Percentiles rank a stretch among this genome's conserved stretches.
phyloP scores from a whole-genome alignment of 768 basidiomycete genomes.

The Pulveroboletus sp. region DNA sequence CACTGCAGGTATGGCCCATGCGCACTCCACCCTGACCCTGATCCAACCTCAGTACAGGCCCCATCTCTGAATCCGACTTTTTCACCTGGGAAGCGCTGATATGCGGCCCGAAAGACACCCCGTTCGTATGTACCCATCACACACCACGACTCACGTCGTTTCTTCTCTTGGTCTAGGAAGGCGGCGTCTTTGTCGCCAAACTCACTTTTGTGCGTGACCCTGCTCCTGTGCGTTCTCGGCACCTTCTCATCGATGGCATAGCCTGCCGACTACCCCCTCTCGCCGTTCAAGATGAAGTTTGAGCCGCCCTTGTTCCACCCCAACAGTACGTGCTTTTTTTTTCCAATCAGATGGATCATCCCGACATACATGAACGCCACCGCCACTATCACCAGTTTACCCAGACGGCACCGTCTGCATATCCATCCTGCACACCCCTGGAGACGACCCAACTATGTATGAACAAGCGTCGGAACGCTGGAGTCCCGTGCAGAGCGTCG shows the following conservation, averaged over 20 bases:
- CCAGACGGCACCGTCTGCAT: slow-evolving; percentile 97
- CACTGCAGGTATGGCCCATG: slow-evolving; percentile 66
- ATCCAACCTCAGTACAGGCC: slow-evolving; percentile 46
- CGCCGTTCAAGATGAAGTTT: slow-evolving; percentile 99
- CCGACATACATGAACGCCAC: too few relatives aligned
- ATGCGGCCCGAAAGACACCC: slow-evolving; percentile 90
- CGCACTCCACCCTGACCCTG: neutral
- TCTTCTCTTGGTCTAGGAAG: slow-evolving; percentile 57
- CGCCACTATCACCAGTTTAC: slow-evolving; percentile 61
- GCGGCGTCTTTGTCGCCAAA: slow-evolving; percentile 90
- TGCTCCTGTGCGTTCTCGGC: neutral
- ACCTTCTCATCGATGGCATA: slow-evolving; percentile 24
- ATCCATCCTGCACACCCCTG: slow-evolving; percentile 94
- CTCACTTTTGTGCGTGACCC: slow-evolving; percentile 75
- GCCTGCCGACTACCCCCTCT: slow-evolving; percentile 94
- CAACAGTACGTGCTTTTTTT: slow-evolving; percentile 67
- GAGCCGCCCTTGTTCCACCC: slow-evolving; percentile 97
- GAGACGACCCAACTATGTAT: slow-evolving; percentile 89
- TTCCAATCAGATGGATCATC: neutral
- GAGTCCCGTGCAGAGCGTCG: slow-evolving; percentile 98
- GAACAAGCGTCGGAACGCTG: slow-evolving; percentile 95
- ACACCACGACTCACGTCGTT: neutral
- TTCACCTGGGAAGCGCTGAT: slow-evolving; percentile 97
- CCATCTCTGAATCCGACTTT: slow-evolving; percentile 89
- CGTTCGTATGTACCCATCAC: slow-evolving; percentile 61